Conservation (phyloP, 768 basidiomycete species). For the Lentinula raphanica region DNA sequence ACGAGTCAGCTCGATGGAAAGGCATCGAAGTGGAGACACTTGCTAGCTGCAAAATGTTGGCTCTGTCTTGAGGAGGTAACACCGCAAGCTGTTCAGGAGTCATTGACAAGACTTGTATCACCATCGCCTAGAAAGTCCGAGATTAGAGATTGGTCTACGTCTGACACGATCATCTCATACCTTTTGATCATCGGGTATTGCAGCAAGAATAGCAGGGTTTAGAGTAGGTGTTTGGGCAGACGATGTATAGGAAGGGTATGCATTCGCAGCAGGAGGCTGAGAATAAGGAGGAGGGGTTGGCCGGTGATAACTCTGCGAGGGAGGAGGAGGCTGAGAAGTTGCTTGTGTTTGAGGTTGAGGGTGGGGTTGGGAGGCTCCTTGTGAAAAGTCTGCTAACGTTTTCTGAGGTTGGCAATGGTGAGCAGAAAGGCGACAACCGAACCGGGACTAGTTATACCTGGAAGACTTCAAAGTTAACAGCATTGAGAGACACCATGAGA, state of each 20-base stretch:
- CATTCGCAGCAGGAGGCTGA: constrained; percentile 15
- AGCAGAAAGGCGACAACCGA: background rate
- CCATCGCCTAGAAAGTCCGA: constrained; percentile 57
- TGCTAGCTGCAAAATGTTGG: constrained; percentile 80
- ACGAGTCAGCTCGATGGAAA: background rate
- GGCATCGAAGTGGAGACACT: background rate
- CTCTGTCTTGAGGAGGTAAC: constrained; percentile 67
- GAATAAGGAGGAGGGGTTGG: constrained; percentile 16
- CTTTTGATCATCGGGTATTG: constrained; percentile 37
- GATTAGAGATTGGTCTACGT: too few relatives aligned
- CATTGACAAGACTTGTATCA: constrained; percentile 77
- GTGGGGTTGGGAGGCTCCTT: background rate
- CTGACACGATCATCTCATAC: background rate
- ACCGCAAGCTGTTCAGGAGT: constrained; percentile 78
- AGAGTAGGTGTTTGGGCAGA: constrained; percentile 22
- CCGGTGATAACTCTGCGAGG: constrained; percentile 14
- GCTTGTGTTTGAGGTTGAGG: background rate
- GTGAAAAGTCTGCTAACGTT: constrained; percentile 51
- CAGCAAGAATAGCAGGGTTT: constrained; percentile 50
- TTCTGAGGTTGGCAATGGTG: constrained; percentile 32
- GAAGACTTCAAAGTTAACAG: constrained; percentile 68
- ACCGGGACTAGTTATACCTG: constrained; percentile 40
- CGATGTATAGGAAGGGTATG: constrained; percentile 21
- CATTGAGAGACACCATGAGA: constrained; percentile 74
- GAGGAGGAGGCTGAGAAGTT: constrained; percentile 8